A percentile compares a stretch with the other conserved stretches of the same genome.
Conservation (phyloP, 1,139 yeast species). For the Magnusiomyces fungicola region DNA sequence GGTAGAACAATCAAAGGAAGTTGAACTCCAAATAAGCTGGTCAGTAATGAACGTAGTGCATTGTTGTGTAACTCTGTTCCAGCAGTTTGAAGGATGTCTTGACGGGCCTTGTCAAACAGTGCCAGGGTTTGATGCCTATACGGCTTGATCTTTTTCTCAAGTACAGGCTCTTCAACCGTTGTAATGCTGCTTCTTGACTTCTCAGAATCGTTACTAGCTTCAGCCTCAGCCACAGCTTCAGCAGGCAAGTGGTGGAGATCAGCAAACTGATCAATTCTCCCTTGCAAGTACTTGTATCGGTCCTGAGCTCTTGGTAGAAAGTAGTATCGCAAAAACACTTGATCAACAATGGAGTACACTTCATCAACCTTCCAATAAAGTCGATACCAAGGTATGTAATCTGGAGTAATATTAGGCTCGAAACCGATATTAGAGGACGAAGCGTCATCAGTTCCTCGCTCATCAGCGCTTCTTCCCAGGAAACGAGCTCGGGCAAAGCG, state of each 20-base stretch:
- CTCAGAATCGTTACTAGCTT: slow-evolving; percentile 11
- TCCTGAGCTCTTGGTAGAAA: slow-evolving; percentile 29
- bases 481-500: slow-evolving; percentile 4
- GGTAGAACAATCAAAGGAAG: slow-evolving; percentile 32
- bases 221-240: slow-evolving; percentile 3
- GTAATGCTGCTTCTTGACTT: no score
- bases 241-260: slow-evolving; percentile 18
- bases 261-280: slow-evolving; percentile 31
- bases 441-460: background rate
- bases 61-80: slow-evolving; percentile 15
- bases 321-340: slow-evolving; percentile 17
- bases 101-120: slow-evolving; percentile 11
- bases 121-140: no score
- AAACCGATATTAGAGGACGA: no score
- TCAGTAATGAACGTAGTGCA: slow-evolving; percentile 12
- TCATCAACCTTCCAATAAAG: slow-evolving; percentile 35
- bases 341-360: slow-evolving; percentile 24
- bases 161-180: no score
- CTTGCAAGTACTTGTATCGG: slow-evolving; percentile 28
- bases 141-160: no score
- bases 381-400: slow-evolving; percentile 34
- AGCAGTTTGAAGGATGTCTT: slow-evolving; percentile 10
- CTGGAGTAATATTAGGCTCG: no score
- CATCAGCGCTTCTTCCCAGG: background rate
- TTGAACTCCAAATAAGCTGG: slow-evolving; percentile 29